A percentile compares a stretch with the other conserved stretches of the same genome.
Conservation (phyloP, 1,139 yeast species). For the Lodderomyces parapsilosis region DNA sequence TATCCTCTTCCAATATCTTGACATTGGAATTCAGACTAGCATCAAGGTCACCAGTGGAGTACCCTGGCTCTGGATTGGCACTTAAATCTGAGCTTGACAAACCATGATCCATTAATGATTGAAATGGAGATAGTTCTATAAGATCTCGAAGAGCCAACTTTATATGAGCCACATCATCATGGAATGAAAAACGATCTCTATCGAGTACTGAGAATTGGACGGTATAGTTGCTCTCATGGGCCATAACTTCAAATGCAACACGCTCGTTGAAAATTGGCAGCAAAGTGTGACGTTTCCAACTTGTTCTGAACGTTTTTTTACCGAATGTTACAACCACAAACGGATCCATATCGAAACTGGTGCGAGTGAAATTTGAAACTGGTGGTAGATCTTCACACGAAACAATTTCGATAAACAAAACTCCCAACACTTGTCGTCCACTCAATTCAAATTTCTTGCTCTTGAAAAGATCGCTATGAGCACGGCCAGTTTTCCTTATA, state of each 20-base stretch:
- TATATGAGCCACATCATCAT: constrained; percentile 76
- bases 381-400: constrained; percentile 75
- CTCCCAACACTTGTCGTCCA: constrained; percentile 59
- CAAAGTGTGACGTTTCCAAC: constrained; percentile 79
- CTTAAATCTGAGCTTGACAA: constrained; percentile 2
- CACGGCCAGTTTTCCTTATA: constrained; percentile 6
- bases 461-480: constrained; percentile 5
- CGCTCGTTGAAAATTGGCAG: constrained; percentile 83
- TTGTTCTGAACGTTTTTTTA: constrained; percentile 80
- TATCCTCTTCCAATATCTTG: constrained; percentile 30
- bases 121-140: constrained; percentile 20
- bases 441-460: constrained; percentile 27
- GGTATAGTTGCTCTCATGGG: constrained; percentile 63
- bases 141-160: constrained; percentile 53
- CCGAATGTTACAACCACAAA: constrained; percentile 92
- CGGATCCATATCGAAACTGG: constrained; percentile 94
- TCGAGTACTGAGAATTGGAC: constrained; percentile 76
- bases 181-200: constrained; percentile 77
- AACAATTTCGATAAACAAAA: constrained; percentile 71
- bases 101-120: neutral
- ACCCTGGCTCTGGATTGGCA: constrained; percentile 5
- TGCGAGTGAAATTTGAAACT: constrained; percentile 54
- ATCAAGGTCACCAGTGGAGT: constrained; percentile 17
- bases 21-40: constrained; percentile 18
- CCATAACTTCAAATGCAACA: constrained; percentile 72